Conservation (phyloP, 164 flowering plant genomes). For the Tetracentron sinense region DNA sequence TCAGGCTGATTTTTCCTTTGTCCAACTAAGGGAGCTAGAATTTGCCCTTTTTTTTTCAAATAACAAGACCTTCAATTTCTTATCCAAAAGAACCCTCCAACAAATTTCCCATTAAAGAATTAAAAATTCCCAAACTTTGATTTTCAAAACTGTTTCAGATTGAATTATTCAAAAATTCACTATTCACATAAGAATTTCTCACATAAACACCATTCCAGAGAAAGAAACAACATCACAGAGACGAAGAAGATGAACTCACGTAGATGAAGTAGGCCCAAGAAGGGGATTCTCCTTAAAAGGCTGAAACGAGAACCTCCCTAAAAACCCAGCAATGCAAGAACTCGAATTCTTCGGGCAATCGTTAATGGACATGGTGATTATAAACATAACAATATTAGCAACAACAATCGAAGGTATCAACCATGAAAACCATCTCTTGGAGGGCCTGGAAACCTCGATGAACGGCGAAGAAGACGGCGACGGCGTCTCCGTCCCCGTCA, state of each 20-base stretch:
- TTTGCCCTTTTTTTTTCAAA: no score
- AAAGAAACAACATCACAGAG: no score
- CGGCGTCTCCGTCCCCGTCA: not conserved
- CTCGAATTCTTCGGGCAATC: constrained; percentile 52
- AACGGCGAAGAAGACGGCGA: not conserved
- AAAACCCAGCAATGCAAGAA: constrained; percentile 32
- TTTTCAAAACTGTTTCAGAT: no score
- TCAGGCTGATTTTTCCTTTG: no score
- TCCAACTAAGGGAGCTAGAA: no score
- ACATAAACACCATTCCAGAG: no score
- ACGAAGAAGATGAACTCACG: constrained; percentile 35
- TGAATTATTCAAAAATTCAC: no score
- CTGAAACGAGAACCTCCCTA: constrained; percentile 64
- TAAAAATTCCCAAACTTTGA: no score
- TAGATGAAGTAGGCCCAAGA: constrained; percentile 59
- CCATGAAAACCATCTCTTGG: constrained; percentile 59
- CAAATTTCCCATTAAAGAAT: no score
- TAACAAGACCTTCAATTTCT: no score
- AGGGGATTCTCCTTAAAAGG: constrained; percentile 62
- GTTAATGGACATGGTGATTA: constrained; percentile 47
- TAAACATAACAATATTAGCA: constrained; percentile 42
- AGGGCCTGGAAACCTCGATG: constrained; percentile 22
- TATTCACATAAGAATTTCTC: no score
- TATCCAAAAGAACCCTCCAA: no score
- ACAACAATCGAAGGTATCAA: constrained; percentile 47